A percentile compares a stretch with the other conserved stretches of the same genome.
Conservation (phyloP, 345 rosid genomes). For the Erysimum cheiranthoides region DNA sequence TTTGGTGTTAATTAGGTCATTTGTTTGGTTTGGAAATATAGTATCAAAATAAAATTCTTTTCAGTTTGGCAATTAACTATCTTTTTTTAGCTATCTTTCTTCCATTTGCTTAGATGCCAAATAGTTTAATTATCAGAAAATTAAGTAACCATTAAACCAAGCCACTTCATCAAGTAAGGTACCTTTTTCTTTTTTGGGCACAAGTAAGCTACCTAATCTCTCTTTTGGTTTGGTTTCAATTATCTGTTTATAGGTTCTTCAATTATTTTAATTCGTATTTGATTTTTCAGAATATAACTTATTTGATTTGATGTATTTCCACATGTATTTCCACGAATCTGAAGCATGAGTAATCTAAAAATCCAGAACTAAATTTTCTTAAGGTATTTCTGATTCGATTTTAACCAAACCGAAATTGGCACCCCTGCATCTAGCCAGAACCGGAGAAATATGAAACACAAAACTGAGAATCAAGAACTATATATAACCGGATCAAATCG, state of each 20-base stretch:
- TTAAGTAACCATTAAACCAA: too few species aligned
- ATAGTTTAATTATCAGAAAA: too few species aligned
- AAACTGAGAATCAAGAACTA: background rate
- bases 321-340: background rate
- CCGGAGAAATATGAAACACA: background rate
- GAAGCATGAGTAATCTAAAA: background rate
- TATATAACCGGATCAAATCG: slow-evolving; percentile 4
- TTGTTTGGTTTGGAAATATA: too few species aligned
- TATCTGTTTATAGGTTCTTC: background rate
- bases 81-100: too few species aligned
- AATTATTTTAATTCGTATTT: background rate
- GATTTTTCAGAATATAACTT: background rate
- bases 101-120: too few species aligned
- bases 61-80: too few species aligned
- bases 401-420: background rate
- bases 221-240: slow-evolving; percentile 10
- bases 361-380: background rate
- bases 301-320: background rate
- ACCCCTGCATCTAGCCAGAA: background rate
- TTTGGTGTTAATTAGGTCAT: too few species aligned
- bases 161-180: too few species aligned
- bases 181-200: too few species aligned
- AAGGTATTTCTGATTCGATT: background rate
- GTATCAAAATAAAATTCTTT: too few species aligned
- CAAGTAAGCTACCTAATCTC: slow-evolving; percentile 1